Evolutionary conservation across 345 rosid genomes (phyloP), one percentile per base, ranked within the genome.

Genomic region (Syzygium aromaticum): DNA sequence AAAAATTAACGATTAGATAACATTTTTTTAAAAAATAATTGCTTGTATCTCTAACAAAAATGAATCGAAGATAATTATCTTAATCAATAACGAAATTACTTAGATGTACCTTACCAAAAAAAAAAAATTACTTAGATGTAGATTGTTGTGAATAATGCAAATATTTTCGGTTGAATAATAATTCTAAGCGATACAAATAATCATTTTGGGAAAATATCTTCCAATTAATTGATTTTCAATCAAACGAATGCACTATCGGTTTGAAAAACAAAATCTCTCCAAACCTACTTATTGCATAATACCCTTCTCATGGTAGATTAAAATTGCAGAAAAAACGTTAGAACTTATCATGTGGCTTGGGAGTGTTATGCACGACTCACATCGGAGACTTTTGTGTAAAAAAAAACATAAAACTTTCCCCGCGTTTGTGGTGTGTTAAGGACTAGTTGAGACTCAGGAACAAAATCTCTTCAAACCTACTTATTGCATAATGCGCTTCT

Each of bases 121-220:
- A n/a, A n/a, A n/a, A n/a, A n/a, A n/a, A 59, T 27, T 59, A 27
- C 8, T 5, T 6, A 28, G 30, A 28, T 25, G 3, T 57, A 25
- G 25, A 25, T 57, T 38, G 4, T 57, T 57, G 27, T 11, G 25
- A 25, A 57, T 57, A 25, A 6, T 25, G 40, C 40, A 38, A 38
- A 57, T 25, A 27, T 11, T 23, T 25, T 57, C 0, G 2, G 0
- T 0, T 57, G 4, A 38, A 57, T 25, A 57, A 11, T 0, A 57
- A 57, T 57, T 25, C 25, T 10, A 11, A 57, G 15, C 7, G 3
- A 10, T 25, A 5, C 10, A 23, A 25, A 57, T 12, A 10, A 57
- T 57, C 27, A 57, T 57, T 57, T 27, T 57, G 3, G 9, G 5
- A 0, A 23, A 23, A 57, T 57, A n/a, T 57, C 0, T 27, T 12